Percentiles rank a stretch among this genome's conserved stretches.
Conservation (phyloP, 257 asterid genomes). For the Solanum verrucosum region DNA sequence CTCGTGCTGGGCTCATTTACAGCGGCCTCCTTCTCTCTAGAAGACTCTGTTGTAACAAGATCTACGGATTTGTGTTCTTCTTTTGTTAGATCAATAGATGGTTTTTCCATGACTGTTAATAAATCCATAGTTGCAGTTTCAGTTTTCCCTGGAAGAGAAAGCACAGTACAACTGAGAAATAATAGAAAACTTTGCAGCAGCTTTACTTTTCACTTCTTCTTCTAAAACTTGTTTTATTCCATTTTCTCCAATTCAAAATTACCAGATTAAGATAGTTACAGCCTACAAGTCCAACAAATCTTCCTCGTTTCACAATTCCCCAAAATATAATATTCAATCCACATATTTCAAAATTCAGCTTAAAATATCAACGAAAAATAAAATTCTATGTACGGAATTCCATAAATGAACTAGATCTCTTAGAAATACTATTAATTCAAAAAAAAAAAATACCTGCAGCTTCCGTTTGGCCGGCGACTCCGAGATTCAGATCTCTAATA, state of each 20-base stretch:
- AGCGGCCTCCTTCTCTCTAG: conserved; percentile 14
- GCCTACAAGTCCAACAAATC: not conserved
- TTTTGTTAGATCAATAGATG: not conserved
- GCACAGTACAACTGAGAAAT: not conserved
- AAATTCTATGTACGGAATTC: not conserved
- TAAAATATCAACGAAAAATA: not conserved
- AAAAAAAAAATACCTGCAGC: conserved; percentile 19
- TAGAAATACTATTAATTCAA: not conserved
- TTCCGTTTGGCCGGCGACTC: conserved; percentile 33
- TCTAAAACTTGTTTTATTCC: not conserved
- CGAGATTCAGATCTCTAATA: conserved; percentile 44
- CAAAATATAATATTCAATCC: not conserved
- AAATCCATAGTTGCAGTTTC: conserved; percentile 20
- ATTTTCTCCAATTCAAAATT: not conserved
- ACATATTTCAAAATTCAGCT: not conserved
- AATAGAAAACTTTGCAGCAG: not conserved
- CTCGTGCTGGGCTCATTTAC: conserved; percentile 19
- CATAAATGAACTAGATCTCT: not conserved
- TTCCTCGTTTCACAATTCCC: not conserved
- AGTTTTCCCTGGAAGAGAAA: conserved; percentile 31
- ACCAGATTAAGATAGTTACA: not conserved
- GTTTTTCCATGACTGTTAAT: conserved; percentile 12
- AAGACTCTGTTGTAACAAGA: conserved; percentile 2
- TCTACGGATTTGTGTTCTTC: conserved; percentile 2
- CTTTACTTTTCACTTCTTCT: not conserved